Base-by-base conservation (phyloP, 2,329 filamentous ascomycete species). In the Magnaporthales sp. region DNA sequence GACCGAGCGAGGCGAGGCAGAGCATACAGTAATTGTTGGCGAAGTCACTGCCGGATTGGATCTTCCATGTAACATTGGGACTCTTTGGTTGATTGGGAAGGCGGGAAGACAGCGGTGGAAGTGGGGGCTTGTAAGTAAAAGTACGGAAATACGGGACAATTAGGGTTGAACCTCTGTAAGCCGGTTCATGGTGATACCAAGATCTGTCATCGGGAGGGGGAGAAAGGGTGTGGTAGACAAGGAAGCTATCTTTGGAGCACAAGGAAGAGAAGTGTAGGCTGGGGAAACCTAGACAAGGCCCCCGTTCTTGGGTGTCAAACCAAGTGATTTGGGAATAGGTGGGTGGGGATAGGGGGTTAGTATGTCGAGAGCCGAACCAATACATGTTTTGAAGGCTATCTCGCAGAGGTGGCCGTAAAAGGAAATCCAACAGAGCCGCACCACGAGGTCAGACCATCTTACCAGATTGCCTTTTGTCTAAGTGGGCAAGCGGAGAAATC, bases 41-140 rank as follows among this genome's bases (percentile, higher is more conserved):
- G 54, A 58, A 58, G 54, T 58, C 54, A 58, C 54, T 58, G 54
- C 54, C 54, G 54, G 24, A 58, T 58, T 58, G 54, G 54, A 58
- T 58, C 54, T 24, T 15, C 13, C 54, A 58, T 58, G 54, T 58
- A 58, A 58, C 54, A 58, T 15, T 58, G 54, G 26, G 11, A 22
- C 22, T 58, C n/a, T 27, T 58, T 13, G 3, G 13, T 58, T 58
- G 24, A 58, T 24, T 24, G 54, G 54, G 54, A 22, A 27, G n/a
- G 22, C 22, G 54, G 9, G 54, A 24, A 27, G 4, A 24, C 15
- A 22, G 22, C 13, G 24, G 22, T 7, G 15, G 15, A 13, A 15
- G 54, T 15, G 54, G 54, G 24, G n/a, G 22, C n/a, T 10, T 58
- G 51, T 24, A 58, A 3, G 8, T 22, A 22, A 26, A 8, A 10